Base-by-base conservation (phyloP, 202 grass and related monocot genomes). In the Zoysia matrella region DNA sequence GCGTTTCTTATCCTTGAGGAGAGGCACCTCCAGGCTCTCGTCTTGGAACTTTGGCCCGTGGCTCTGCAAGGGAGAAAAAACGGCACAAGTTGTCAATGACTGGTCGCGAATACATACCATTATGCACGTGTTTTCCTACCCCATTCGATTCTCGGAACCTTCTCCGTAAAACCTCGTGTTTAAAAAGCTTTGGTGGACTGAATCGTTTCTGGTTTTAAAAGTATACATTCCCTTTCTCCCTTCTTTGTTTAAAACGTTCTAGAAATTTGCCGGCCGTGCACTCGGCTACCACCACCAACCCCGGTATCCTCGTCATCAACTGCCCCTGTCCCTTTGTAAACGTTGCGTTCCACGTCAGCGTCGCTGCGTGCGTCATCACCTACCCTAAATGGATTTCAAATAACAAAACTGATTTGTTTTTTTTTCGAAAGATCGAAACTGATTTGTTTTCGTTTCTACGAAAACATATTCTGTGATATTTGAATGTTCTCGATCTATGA, bases 1-100 rank as follows among this genome's bases (percentile, higher is more conserved):
- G 3, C 56, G 84, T 60, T 89, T 78, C 49, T 88, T 90, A 0
- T 80, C 75, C 76, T 86, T 85, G 0, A 85, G 44, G 48, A 88
- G 82, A 4, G 86, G 86, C 48, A 18, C 71, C 16, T 70, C n/a
- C 41, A 83, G 79, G 67, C 56, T 85, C 11, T 74, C 84, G 2
- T 89, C 71, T 30, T 63, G 40, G 8, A 14, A 2, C 71, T 50
- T 80, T 15, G 69, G 63, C 5, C 54, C 57, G 4, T 83, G 49
- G 16, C 84, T 72, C 78, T 79, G 71, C 52, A 45, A n/a, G 9
- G 50, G 56, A 60, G 42, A 61, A 71, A 60, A 67, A 18, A 36
- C 13, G 47, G 2, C 10, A 16, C 7, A 46, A 45, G 75, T 7
- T 13, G 74, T 65, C 46, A 89, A 30, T 4, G 11, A 11, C 46